Evolutionary conservation across 306 rosid genomes (phyloP).

Genomic region (Begonia masoniana): DNA sequence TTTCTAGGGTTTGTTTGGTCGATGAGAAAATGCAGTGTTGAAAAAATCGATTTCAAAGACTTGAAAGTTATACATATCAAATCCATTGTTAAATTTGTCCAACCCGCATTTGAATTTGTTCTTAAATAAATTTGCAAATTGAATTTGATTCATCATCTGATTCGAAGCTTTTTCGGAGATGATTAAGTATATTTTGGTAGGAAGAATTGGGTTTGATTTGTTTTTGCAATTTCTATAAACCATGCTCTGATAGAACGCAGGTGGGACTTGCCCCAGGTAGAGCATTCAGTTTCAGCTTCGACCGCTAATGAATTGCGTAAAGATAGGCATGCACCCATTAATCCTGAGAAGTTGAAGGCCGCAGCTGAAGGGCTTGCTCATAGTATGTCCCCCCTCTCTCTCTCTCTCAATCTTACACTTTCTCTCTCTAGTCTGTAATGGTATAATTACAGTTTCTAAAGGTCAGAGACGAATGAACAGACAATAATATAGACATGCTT

Average conservation of each 20-base stretch:
- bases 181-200: no score
- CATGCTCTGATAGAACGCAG: conserved; percentile 20
- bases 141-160: no score
- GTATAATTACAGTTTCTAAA: no score
- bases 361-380: conserved; percentile 75
- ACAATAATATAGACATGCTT: background rate
- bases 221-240: background rate
- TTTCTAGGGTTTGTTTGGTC: background rate
- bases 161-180: no score
- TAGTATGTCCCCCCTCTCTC: conserved; percentile 27
- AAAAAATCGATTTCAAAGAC: background rate
- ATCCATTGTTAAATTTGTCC: no score
- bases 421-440: no score
- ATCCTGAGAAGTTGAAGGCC: conserved; percentile 78
- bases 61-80: no score
- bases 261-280: conserved; percentile 53
- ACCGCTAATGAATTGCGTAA: conserved; percentile 80
- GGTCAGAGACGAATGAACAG: no score
- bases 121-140: no score
- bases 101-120: no score
- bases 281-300: conserved; percentile 39
- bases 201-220: conserved; percentile 1
- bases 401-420: background rate
- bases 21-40: conserved; percentile 1
- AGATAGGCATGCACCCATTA: conserved; percentile 31